phyloP scores from a whole-genome alignment of 176 grass and related monocot species.

The Paspalum notatum region DNA sequence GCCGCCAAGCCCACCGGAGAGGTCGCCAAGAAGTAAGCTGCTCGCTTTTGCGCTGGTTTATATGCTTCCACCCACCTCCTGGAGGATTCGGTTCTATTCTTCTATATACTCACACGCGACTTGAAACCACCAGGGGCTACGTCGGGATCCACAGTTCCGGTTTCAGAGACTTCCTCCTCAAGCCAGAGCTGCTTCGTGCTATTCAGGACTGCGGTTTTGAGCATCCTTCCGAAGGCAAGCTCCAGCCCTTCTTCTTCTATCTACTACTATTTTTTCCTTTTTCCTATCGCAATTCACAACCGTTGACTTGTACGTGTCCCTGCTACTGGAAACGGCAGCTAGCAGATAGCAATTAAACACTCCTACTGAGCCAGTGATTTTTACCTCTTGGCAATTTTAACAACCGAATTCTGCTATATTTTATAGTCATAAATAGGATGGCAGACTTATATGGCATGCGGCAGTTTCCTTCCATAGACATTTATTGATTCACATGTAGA shows the following conservation, averaged over 20 bases:
- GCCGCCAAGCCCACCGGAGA: conserved; percentile 77
- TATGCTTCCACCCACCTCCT: not conserved
- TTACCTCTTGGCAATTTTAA: not conserved
- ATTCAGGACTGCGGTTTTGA: conserved; percentile 99
- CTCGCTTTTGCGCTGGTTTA: too few relatives aligned
- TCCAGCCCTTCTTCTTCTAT: not conserved
- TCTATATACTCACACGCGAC: not conserved
- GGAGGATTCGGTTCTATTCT: not conserved
- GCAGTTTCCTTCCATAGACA: not conserved
- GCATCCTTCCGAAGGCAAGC: conserved; percentile 97
- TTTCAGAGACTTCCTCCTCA: conserved; percentile 96
- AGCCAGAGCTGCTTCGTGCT: conserved; percentile 94
- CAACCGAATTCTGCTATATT: not conserved
- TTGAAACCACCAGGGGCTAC: conserved; percentile 63
- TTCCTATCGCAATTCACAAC: too few relatives aligned
- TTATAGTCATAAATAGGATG: not conserved
- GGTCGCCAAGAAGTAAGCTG: conserved; percentile 71
- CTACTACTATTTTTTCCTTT: not conserved
- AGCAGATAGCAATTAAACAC: not conserved
- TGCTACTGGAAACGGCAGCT: not conserved
- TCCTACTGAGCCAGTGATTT: not conserved
- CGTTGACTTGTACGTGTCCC: not conserved
- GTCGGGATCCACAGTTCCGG: conserved; percentile 99
- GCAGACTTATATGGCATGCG: not conserved
- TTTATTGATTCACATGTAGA: too few relatives aligned